Evolutionary conservation across 176 grass and related monocot species (phyloP).

Genomic region (Avena atlantica): DNA sequence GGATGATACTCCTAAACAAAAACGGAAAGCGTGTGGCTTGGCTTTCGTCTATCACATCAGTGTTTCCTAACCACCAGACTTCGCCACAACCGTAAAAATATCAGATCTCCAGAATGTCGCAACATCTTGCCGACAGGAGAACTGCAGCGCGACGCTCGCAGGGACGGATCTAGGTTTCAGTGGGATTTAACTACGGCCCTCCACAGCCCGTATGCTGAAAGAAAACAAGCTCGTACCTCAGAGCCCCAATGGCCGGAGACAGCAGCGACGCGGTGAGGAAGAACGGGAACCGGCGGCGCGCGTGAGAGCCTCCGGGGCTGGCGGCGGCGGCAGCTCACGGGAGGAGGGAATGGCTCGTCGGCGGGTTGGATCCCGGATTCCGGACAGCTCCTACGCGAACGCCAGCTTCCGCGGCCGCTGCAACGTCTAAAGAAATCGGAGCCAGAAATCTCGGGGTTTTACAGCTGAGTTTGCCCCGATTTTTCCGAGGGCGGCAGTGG

Average conservation of each 20-base stretch:
- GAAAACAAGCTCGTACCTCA: background rate
- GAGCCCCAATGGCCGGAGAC: background rate
- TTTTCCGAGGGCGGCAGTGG: constrained; percentile 28
- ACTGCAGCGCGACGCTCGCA: background rate
- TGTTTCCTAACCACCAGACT: constrained; percentile 34
- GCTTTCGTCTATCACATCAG: constrained; percentile 25
- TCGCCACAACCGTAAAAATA: constrained; percentile 14
- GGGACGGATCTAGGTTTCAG: background rate
- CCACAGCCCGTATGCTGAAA: too few species aligned
- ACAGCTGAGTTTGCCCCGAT: background rate
- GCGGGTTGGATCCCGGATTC: constrained; percentile 27
- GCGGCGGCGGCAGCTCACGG: background rate
- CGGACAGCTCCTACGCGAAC: background rate
- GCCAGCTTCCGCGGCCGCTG: constrained; percentile 21
- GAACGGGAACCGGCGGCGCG: background rate
- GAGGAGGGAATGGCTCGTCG: constrained; percentile 13
- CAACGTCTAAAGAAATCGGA: background rate
- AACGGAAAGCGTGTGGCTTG: background rate
- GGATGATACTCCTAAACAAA: background rate
- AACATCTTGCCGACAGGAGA: background rate
- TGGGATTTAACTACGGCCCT: background rate
- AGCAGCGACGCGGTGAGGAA: background rate
- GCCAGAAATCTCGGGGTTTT: constrained; percentile 28
- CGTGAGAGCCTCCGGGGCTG: background rate
- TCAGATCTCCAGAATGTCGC: constrained; percentile 36